Conservation (phyloP, 305 asterid genomes). For the Fraxinus xanthoxyloides region DNA sequence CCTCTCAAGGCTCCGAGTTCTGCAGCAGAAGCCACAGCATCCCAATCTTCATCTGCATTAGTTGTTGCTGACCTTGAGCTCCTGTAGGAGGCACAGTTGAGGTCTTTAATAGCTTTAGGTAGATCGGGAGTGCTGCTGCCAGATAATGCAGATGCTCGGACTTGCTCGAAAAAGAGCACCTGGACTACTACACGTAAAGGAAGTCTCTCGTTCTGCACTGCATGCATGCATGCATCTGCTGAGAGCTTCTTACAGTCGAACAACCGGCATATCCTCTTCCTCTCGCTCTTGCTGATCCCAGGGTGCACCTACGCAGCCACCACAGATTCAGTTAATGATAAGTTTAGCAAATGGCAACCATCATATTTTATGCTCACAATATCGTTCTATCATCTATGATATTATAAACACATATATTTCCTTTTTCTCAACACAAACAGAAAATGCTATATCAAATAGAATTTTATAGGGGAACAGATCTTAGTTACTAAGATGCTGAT, state of each 20-base stretch:
- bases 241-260: slow-evolving; percentile 13
- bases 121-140: slow-evolving; percentile 9
- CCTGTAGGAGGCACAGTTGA: neutral
- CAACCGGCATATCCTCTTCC: slow-evolving; percentile 6
- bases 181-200: slow-evolving; percentile 11
- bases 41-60: slow-evolving; percentile 14
- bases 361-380: neutral
- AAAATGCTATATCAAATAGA: neutral
- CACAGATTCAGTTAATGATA: neutral
- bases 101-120: neutral
- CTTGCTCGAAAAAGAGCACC: slow-evolving; percentile 15
- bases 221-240: slow-evolving; percentile 11
- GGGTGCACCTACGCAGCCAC: slow-evolving; percentile 12
- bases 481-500: neutral
- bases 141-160: neutral
- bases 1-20: slow-evolving; percentile 6
- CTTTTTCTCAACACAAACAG: neutral
- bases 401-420: neutral
- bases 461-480: neutral
- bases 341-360: neutral
- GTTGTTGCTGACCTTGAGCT: slow-evolving; percentile 6
- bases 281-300: slow-evolving; percentile 15
- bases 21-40: neutral
- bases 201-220: slow-evolving; percentile 15
- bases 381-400: neutral